Base-by-base conservation (phyloP, 331 rosid genomes). In the Malus hybrid region DNA sequence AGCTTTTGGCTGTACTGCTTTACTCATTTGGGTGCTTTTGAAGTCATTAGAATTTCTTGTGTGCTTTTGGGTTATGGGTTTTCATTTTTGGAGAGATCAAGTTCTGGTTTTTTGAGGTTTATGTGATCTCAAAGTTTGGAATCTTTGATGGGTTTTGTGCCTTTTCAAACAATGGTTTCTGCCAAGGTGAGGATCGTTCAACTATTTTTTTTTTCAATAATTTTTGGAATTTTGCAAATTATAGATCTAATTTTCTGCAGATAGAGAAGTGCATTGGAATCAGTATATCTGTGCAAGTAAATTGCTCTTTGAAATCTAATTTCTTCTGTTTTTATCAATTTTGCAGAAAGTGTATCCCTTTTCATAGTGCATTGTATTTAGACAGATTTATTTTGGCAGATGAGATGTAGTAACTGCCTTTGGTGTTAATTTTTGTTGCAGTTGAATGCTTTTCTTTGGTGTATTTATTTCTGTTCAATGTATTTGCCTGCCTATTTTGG, bases 101-200 rank as follows among this genome's bases (percentile, higher is more conserved):
- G 42, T 82, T 79, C 28, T 59, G 65, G 19, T 57, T 52, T 74
- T 72, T 79, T 76, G n/a, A 73, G 80, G 77, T 78, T 76, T 66
- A 31, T 74, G 56, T 68, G 64, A 71, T 73, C 78, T 78, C 82
- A 75, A 77, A 80, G 77, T 65, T 80, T 62, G 79, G 77, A 71
- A 72, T 78, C 84, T 46, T 65, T 80, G 66, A 59, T 75, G 76
- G 75, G 69, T 33, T 73, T 63, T 48, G 0, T 63, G 62, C 20
- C 75, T 67, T 74, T 80, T 74, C 75, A 42, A 76, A 18, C 14
- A 24, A 16, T 80, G 83, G 74, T 63, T 60, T 77, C 36, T 70
- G 54, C 27, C 80, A 65, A 77, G 83, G 81, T 80, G 72, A 62
- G 13, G 29, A 28, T 61, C 19, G 65, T 74, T 46, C 20, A n/a